Conservation (phyloP, 441 rosid species). For the Pelargonium cotyledonis region DNA sequence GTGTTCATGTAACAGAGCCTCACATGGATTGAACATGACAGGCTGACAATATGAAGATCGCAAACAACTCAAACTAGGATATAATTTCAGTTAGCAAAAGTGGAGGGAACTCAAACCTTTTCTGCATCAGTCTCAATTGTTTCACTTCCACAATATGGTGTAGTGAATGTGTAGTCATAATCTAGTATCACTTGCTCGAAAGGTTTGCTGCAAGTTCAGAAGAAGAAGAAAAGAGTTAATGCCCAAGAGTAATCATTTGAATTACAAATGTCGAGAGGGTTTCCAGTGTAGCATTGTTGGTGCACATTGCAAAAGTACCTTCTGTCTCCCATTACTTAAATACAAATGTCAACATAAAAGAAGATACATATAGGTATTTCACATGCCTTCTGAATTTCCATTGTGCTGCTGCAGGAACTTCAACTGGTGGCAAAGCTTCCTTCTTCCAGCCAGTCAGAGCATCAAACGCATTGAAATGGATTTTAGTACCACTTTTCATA, state of each 20-base stretch:
- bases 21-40: background rate
- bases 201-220: conserved; percentile 67
- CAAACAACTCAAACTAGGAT: background rate
- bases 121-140: conserved; percentile 36
- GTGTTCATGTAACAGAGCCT: background rate
- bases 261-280: background rate
- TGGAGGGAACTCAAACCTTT: conserved; percentile 32
- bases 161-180: conserved; percentile 94
- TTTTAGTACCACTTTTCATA: conserved; percentile 43
- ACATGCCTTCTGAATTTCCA: conserved; percentile 86
- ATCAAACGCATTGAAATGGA: conserved; percentile 81
- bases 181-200: conserved; percentile 85
- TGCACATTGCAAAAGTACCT: background rate
- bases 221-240: background rate
- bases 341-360: background rate
- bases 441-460: conserved; percentile 79
- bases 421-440: conserved; percentile 85
- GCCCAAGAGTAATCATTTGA: background rate
- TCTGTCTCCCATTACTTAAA: background rate
- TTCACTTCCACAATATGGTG: conserved; percentile 83
- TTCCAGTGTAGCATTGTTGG: background rate
- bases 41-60: background rate
- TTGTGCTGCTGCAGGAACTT: conserved; percentile 89
- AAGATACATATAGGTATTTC: background rate
- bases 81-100: background rate